Conservation (phyloP, 2,329 filamentous ascomycete species). For the Tympanopsis confertula region DNA sequence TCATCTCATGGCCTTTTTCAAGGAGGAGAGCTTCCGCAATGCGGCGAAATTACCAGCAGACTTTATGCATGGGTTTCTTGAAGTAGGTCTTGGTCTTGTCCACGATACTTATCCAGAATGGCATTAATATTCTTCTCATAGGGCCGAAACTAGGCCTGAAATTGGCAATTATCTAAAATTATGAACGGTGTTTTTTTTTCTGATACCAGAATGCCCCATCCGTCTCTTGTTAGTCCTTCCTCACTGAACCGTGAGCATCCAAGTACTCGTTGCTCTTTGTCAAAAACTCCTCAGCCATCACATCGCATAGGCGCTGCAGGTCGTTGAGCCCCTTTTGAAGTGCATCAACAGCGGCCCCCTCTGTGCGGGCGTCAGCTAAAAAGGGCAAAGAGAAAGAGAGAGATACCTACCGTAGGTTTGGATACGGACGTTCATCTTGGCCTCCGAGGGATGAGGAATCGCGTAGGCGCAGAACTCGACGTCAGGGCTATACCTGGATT, state of each 20-base stretch:
- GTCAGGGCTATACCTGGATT: constrained; percentile 54
- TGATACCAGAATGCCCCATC: constrained; percentile 3
- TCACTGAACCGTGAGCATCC: neutral
- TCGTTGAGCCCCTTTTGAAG: constrained; percentile 83
- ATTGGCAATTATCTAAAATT: constrained; percentile 14
- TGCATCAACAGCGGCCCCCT: constrained; percentile 58
- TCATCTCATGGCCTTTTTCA: constrained; percentile 95
- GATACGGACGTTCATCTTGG: constrained; percentile 93
- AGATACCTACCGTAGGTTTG: constrained; percentile 75
- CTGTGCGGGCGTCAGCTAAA: constrained; percentile 1
- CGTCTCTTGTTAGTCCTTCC: neutral
- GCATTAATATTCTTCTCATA: constrained; percentile 14
- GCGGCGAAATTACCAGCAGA: constrained; percentile 68
- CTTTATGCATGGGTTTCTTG: constrained; percentile 90
- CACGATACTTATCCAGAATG: constrained; percentile 1
- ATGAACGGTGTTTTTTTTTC: constrained; percentile 18
- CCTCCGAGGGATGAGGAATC: constrained; percentile 90
- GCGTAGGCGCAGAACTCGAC: constrained; percentile 98
- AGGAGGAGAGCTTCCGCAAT: constrained; percentile 68
- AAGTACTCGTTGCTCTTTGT: constrained; percentile 46
- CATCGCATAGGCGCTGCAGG: constrained; percentile 82
- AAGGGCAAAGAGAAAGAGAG: neutral
- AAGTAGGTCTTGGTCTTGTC: constrained; percentile 45
- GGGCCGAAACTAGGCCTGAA: constrained; percentile 41
- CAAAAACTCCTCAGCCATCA: constrained; percentile 83